Percentiles rank a stretch among this genome's conserved stretches.
These are phyloP conservation scores for Gaultheria prostrata DNA, from an alignment of 148 eudicot species.

Conservation along the genomic window DNA sequence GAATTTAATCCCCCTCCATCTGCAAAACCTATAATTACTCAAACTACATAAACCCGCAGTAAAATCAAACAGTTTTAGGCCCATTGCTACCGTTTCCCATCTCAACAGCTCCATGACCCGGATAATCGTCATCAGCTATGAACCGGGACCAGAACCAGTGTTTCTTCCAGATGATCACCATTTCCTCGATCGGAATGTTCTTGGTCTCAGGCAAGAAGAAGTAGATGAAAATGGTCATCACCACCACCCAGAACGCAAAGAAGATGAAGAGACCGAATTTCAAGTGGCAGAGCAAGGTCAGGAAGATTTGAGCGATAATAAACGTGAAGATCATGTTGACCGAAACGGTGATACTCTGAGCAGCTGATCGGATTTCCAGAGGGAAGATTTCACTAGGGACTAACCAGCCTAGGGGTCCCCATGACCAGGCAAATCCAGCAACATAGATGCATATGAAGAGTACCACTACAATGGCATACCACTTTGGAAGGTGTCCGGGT, in stretches of 20 bases:
- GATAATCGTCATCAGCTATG: conserved; percentile 18
- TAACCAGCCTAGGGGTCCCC: conserved; percentile 55
- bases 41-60: background rate
- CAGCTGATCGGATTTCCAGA: conserved; percentile 43
- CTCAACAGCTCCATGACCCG: background rate
- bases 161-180: conserved; percentile 36
- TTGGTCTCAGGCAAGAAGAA: conserved; percentile 46
- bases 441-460: conserved; percentile 40
- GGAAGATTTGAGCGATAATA: conserved; percentile 31
- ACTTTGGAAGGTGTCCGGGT: conserved; percentile 23
- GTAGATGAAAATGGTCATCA: conserved; percentile 35
- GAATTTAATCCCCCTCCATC: background rate
- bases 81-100: conserved; percentile 8
- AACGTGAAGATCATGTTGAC: conserved; percentile 41
- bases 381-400: conserved; percentile 49
- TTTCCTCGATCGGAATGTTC: conserved; percentile 40
- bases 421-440: conserved; percentile 44
- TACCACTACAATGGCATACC: conserved; percentile 30
- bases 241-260: conserved; percentile 34
- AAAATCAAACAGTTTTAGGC: background rate
- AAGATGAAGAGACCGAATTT: conserved; percentile 43
- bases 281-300: conserved; percentile 37
- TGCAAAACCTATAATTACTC: background rate
- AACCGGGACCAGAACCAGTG: conserved; percentile 44
- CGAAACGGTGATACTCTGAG: conserved; percentile 34